Base-by-base conservation (phyloP, 2,329 filamentous ascomycete genomes). In the Fusarium nodosum region DNA sequence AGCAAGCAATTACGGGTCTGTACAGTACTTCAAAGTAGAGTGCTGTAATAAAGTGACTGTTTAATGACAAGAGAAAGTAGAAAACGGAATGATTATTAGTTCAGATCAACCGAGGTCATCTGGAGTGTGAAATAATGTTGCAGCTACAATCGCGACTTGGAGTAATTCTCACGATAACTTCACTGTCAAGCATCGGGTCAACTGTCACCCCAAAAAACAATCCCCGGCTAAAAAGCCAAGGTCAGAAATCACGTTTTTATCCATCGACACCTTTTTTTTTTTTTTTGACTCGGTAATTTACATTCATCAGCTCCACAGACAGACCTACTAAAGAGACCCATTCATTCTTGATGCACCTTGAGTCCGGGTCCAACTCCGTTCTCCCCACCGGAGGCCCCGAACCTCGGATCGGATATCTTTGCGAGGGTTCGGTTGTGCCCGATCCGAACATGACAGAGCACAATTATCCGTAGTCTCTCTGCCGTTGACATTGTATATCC, bases 1-100 rank as follows among this genome's bases (percentile, higher is more conserved):
- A 73, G 68, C 70, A 74, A 74, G 68, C 70, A 74, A 74, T 74
- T 61, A 60, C 56, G 46, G 31, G 36, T 39, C 36, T 38, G 36
- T 7, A 38, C 18, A 38, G 36, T 11, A 20, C 36, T 20, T 26
- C 7, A 44, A 18, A 24, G 41, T 44, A 45, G 34, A 51, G n/a
- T 39, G 20, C 10, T 38, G 16, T 39, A 22, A 39, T 22, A 39
- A 22, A 22, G 38, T 39, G 20, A 39, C 33, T 34, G 16, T 9
- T 18, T 18, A 34, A 34, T 22, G 12, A 22, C 36, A 16, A 34
- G 28, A 22, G 39, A 18, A 42, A 24, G 18, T 6, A 26, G 26
- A 46, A 8, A 33, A 24, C 33, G 5, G 18, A 22, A 18, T 11
- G 2, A 18, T 18, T 6, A 5, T 6, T 24, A 11, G 22, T 4